A percentile compares a stretch with the other conserved stretches of the same genome.
phyloP scores from a whole-genome alignment of 768 basidiomycete species.

The Phylloporus scabripes region DNA sequence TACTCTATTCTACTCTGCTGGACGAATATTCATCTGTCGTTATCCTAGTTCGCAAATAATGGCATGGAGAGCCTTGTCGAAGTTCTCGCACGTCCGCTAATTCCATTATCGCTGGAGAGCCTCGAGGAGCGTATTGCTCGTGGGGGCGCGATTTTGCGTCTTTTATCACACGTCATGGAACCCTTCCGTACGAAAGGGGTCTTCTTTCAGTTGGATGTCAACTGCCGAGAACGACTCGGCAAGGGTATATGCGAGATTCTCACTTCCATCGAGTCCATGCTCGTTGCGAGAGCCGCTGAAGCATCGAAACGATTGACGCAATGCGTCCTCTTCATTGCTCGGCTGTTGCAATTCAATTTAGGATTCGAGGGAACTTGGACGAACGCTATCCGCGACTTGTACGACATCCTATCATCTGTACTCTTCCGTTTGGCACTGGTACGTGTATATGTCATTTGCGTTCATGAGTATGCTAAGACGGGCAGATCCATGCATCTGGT shows the following conservation, averaged over 20 bases:
- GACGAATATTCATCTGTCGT: not conserved
- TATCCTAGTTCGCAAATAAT: constrained; percentile 62
- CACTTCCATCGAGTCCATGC: constrained; percentile 33
- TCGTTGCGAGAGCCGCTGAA: constrained; percentile 23
- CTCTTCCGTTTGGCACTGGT: constrained; percentile 53
- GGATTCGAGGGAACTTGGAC: constrained; percentile 61
- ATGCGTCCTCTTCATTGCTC: constrained; percentile 51
- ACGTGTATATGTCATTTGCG: constrained; percentile 23
- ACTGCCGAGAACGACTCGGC: constrained; percentile 52
- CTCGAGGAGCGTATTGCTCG: constrained; percentile 42
- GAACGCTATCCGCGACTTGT: constrained; percentile 40
- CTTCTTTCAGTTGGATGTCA: constrained; percentile 43
- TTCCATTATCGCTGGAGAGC: constrained; percentile 22
- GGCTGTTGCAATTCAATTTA: constrained; percentile 68
- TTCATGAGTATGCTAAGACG: not conserved
- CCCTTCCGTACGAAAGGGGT: constrained; percentile 51
- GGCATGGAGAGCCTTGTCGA: constrained; percentile 63
- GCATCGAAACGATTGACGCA: constrained; percentile 31
- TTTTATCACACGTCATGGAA: constrained; percentile 63
- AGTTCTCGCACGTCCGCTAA: constrained; percentile 38
- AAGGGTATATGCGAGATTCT: constrained; percentile 45
- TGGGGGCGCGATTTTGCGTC: constrained; percentile 63
- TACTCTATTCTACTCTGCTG: not conserved
- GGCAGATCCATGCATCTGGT: constrained; percentile 54
- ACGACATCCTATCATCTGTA: constrained; percentile 35